phyloP scores from a whole-genome alignment of 306 rosid genomes.

The Inga laurina region DNA sequence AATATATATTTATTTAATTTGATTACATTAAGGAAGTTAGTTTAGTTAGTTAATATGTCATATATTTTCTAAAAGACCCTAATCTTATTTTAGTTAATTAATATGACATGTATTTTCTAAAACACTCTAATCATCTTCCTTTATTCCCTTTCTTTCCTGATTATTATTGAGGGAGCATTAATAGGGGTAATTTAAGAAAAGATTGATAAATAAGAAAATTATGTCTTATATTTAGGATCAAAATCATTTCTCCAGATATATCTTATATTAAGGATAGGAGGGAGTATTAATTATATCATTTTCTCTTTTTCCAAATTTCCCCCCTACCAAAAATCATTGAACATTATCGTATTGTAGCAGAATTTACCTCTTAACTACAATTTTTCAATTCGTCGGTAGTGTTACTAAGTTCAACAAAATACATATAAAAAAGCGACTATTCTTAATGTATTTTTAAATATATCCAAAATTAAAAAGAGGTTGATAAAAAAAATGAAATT shows the following conservation, averaged over 20 bases:
- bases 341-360: not conserved
- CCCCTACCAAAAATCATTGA: not conserved
- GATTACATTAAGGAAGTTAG: too few relatives aligned
- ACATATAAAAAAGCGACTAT: not conserved
- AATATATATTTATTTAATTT: too few relatives aligned
- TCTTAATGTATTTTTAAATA: not conserved
- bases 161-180: too few relatives aligned
- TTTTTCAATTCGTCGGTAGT: not conserved
- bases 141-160: too few relatives aligned
- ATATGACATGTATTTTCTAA: too few relatives aligned
- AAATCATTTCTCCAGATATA: too few relatives aligned
- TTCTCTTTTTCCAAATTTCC: not conserved
- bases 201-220: too few relatives aligned
- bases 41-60: too few relatives aligned
- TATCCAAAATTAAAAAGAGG: not conserved
- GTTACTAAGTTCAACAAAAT: not conserved
- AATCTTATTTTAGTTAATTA: too few relatives aligned
- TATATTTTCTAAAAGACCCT: rapidly evolving
- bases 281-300: not conserved
- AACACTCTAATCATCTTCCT: rapidly evolving
- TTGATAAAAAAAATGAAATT: not conserved
- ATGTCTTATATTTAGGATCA: too few relatives aligned
- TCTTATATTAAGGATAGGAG: too few relatives aligned
- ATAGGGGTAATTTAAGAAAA: too few relatives aligned
- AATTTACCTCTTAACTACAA: not conserved